Evolutionary conservation across 306 rosid species (phyloP), one percentile per base, ranked within the genome.

Genomic region (Ochetophila trinervis): DNA sequence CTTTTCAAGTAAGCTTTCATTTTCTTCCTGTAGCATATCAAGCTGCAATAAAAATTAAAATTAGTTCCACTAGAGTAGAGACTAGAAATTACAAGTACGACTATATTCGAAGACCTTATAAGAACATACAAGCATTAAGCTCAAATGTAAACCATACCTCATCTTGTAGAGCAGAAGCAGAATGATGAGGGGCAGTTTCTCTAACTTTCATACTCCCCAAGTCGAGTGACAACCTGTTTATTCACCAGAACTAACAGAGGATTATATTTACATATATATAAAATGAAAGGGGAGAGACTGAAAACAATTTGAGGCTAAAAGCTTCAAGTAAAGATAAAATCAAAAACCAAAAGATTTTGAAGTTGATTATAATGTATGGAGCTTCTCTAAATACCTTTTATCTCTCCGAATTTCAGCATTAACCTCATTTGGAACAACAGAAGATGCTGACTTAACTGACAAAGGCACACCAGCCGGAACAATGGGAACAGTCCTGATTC

Each of bases 11-110:
- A 90, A 82, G 73, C 61, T 74, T 57, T 87, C 97, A 55, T 90
- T 93, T 81, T 93, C 99, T 73, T 90, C 99, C 71, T 93, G 99
- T 52, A 93, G 87, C 87, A 93, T 93, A 69, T 93, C 99, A 73
- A 93, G 89, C 99, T 93, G 96, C 99, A 87, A 76, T 57, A 51
- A 70, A 76, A 80, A 72, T 71, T 52, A 76, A 72, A 69, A 69
- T 54, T 61, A 8, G 57, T 19, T 27, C 22, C 15, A 14, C 18
- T 0, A n/a, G n/a, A n/a, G n/a, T 10, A 8, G 0, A 5, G 48
- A 63, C 30, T 51, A 58, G 18, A 54, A 68, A 71, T n/a, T 49
- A 35, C 34, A 34, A 14, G 51, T 20, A 50, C 13, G 34, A 19
- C 34, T 18, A 8, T 11, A 51, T 12, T 19, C 52, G 12, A 19